Evolutionary conservation across 2,329 filamentous ascomycete species (phyloP).

Genomic region (Malbranchea cinnamomea): DNA sequence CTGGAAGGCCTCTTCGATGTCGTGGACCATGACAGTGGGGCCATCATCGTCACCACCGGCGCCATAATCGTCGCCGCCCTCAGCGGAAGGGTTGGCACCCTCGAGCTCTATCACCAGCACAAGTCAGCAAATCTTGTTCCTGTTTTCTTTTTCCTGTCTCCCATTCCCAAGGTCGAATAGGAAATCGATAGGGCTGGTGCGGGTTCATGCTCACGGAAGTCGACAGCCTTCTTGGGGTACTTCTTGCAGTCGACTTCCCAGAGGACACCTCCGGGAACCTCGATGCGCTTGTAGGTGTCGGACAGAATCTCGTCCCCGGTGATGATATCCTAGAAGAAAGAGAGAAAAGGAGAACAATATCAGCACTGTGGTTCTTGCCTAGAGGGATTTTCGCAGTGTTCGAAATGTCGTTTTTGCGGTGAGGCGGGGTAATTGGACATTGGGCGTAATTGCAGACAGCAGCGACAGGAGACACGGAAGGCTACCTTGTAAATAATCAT

Average conservation of each 20-base stretch:
- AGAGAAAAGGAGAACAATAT: conserved; percentile 2
- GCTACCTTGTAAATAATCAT: conserved; percentile 62
- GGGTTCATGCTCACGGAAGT: conserved; percentile 46
- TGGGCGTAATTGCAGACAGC: conserved; percentile 1
- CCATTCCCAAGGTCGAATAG: too few relatives aligned
- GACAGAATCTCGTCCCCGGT: conserved; percentile 92
- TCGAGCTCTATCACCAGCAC: conserved; percentile 21
- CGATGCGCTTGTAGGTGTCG: conserved; percentile 76
- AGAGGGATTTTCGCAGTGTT: too few relatives aligned
- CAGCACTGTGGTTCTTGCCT: conserved; percentile 1
- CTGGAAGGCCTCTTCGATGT: conserved; percentile 86
- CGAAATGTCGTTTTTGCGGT: background rate
- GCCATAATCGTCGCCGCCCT: conserved; percentile 60
- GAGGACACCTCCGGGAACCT: conserved; percentile 54
- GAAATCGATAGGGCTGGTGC: background rate
- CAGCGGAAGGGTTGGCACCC: conserved; percentile 93
- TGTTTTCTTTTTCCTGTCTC: background rate
- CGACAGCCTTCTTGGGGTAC: conserved; percentile 63
- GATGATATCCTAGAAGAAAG: conserved; percentile 57
- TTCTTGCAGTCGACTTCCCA: conserved; percentile 89
- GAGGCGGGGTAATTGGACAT: conserved; percentile 1
- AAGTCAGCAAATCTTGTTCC: background rate
- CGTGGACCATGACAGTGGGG: conserved; percentile 55
- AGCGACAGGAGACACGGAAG: conserved; percentile 4
- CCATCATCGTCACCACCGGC: conserved; percentile 57